phyloP scores from a whole-genome alignment of 148 eudicot species.

The Limonium bicolor region DNA sequence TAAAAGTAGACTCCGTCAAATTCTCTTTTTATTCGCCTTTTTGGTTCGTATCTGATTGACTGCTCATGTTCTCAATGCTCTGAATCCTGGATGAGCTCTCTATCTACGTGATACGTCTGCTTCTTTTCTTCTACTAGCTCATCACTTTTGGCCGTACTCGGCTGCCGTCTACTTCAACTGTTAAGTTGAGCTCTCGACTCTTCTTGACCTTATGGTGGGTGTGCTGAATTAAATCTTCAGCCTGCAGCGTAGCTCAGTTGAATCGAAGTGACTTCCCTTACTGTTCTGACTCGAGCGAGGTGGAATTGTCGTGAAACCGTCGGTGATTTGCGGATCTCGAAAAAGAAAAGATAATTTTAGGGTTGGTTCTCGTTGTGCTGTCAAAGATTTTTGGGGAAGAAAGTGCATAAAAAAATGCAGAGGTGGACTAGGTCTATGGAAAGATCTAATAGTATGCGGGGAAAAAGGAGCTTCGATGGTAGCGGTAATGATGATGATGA shows the following conservation, averaged over 20 bases:
- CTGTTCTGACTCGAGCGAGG: not conserved
- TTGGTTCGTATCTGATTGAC: not conserved
- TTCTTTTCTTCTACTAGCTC: no score
- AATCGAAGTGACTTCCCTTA: not conserved
- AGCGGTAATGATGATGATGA: slow-evolving; percentile 26
- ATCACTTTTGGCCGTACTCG: no score
- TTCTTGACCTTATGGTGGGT: no score
- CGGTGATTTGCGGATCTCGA: slow-evolving; percentile 7
- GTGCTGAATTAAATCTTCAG: not conserved
- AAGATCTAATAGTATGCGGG: slow-evolving; percentile 60
- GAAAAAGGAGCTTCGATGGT: slow-evolving; percentile 58
- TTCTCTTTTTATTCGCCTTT: not conserved
- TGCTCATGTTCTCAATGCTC: not conserved
- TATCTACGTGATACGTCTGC: no score
- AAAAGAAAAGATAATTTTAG: no score
- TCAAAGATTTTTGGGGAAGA: slow-evolving; percentile 5
- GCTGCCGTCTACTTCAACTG: no score
- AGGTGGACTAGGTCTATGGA: slow-evolving; percentile 73
- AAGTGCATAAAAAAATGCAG: slow-evolving; percentile 16
- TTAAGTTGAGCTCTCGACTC: no score
- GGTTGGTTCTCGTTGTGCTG: slow-evolving; percentile 25
- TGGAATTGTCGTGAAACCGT: slow-evolving; percentile 1
- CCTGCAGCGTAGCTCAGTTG: not conserved
- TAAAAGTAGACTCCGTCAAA: not conserved
- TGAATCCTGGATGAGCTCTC: not conserved